A percentile compares a stretch with the other conserved stretches of the same genome.
phyloP scores from a whole-genome alignment of 139 green algal species.

The Chlamydomonas sp. region DNA sequence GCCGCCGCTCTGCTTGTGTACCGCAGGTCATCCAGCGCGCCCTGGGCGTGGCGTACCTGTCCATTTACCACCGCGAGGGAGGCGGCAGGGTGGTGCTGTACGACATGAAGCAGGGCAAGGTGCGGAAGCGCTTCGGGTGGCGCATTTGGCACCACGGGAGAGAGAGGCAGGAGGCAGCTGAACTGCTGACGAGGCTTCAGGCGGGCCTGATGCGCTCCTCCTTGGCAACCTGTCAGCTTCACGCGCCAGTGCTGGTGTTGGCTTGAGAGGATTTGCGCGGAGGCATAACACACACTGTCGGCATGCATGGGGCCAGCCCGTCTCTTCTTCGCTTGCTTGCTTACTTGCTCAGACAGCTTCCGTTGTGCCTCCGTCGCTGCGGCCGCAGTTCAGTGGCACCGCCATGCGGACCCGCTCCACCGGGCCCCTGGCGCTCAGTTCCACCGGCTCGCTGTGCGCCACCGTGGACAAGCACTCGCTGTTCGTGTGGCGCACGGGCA shows the following conservation, averaged over 20 bases:
- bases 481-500: slow-evolving; percentile 66
- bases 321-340: too few species aligned
- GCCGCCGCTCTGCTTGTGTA: background rate
- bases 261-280: too few species aligned
- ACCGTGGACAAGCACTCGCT: slow-evolving; percentile 70
- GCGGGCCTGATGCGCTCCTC: background rate
- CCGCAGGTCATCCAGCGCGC: slow-evolving; percentile 33
- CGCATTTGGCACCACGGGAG: background rate
- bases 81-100: slow-evolving; percentile 27
- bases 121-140: background rate
- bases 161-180: background rate
- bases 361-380: background rate
- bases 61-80: slow-evolving; percentile 18
- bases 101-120: slow-evolving; percentile 24
- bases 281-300: too few species aligned
- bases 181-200: background rate
- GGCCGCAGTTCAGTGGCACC: slow-evolving; percentile 14
- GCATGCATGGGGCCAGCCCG: too few species aligned
- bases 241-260: too few species aligned
- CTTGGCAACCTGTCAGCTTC: too few species aligned
- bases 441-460: slow-evolving; percentile 55
- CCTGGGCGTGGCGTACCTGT: slow-evolving; percentile 41
- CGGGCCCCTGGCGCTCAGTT: slow-evolving; percentile 41
- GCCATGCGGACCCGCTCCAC: slow-evolving; percentile 53
- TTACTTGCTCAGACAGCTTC: background rate